phyloP scores from a whole-genome alignment of 805 yeast genomes.

The Brettanomyces sp. region DNA sequence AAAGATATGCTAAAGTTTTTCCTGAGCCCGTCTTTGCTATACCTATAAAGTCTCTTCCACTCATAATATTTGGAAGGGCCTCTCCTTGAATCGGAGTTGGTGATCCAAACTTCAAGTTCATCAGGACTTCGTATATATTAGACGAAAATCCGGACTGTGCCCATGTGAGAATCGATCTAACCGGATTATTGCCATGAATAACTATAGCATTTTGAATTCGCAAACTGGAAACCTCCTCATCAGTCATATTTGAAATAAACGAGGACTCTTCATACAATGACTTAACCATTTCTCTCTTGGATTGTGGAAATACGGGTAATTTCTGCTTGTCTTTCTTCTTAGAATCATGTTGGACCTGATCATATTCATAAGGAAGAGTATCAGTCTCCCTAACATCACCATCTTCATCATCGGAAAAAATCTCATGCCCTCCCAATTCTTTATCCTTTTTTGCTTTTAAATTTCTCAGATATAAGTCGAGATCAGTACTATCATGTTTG shows the following conservation, averaged over 20 bases:
- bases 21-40: slow-evolving; percentile 97
- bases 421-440: not conserved
- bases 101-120: slow-evolving; percentile 37
- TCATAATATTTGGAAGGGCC: slow-evolving; percentile 83
- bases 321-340: slow-evolving; percentile 34
- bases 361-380: no score
- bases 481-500: slow-evolving; percentile 1
- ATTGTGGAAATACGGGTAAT: slow-evolving; percentile 38
- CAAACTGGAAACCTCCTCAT: slow-evolving; percentile 46
- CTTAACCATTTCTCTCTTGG: slow-evolving; percentile 45
- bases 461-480: slow-evolving; percentile 7
- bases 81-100: slow-evolving; percentile 91
- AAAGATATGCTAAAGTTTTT: slow-evolving; percentile 77
- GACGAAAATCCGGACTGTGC: slow-evolving; percentile 71
- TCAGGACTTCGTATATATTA: slow-evolving; percentile 42
- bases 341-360: no score
- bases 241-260: slow-evolving; percentile 38
- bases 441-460: slow-evolving; percentile 3
- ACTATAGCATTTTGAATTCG: slow-evolving; percentile 58
- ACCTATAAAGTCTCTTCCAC: slow-evolving; percentile 84
- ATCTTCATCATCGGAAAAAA: no score
- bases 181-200: slow-evolving; percentile 48
- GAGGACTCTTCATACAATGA: slow-evolving; percentile 54
- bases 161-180: slow-evolving; percentile 69
- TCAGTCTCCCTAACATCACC: no score